phyloP scores from a whole-genome alignment of 768 basidiomycete species.

The Boletus rubescentipes region DNA sequence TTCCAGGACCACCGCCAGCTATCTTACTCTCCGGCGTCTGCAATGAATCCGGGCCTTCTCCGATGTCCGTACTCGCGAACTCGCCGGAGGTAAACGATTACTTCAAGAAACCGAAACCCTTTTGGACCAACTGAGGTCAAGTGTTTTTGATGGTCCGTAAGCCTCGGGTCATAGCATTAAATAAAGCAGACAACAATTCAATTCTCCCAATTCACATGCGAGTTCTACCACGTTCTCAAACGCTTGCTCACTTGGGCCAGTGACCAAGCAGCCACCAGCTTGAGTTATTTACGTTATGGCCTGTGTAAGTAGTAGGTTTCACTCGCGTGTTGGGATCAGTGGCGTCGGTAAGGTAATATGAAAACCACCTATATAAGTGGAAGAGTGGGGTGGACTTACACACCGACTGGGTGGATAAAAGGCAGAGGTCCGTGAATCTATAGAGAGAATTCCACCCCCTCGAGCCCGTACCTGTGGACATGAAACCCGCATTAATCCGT shows the following conservation, averaged over 20 bases:
- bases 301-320: neutral
- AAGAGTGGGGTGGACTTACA: neutral
- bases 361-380: neutral
- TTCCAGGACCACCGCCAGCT: slow-evolving; percentile 4
- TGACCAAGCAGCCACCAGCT: neutral
- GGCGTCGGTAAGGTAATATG: slow-evolving; percentile 11
- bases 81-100: neutral
- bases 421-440: neutral
- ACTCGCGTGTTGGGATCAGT: slow-evolving; percentile 6
- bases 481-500: neutral
- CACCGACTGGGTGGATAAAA: neutral
- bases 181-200: neutral
- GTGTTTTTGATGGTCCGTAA: neutral
- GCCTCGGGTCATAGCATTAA: neutral
- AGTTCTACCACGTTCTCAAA: neutral
- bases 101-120: neutral
- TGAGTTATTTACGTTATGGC: slow-evolving; percentile 12
- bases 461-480: neutral
- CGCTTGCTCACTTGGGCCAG: neutral
- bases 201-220: neutral
- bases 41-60: neutral
- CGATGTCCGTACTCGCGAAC: neutral
- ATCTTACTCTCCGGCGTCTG: neutral
- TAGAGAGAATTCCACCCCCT: neutral
- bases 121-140: neutral